phyloP scores from a whole-genome alignment of 2,329 filamentous ascomycete species.

The Cadophora sp. region DNA sequence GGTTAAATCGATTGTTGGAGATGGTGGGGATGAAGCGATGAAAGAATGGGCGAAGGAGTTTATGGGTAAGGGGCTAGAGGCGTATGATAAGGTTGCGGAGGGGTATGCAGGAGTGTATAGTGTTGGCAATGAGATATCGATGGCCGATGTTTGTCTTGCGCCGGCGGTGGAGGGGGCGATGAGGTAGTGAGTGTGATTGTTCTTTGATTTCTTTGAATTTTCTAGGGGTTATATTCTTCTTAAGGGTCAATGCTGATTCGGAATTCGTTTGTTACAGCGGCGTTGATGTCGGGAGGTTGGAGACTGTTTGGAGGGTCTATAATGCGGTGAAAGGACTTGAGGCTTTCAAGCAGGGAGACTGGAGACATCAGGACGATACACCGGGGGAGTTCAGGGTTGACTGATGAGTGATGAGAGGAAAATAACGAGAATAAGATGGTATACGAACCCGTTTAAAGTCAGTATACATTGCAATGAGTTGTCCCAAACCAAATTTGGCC shows the following conservation, averaged over 20 bases:
- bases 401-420: conserved; percentile 25
- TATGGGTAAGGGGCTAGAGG: conserved; percentile 58
- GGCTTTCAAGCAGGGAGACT: conserved; percentile 59
- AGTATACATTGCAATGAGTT: no score
- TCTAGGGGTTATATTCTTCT: no score
- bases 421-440: neutral
- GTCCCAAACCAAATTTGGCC: no score
- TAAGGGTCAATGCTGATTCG: no score
- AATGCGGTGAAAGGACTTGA: conserved; percentile 54
- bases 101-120: conserved; percentile 56
- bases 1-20: conserved; percentile 51
- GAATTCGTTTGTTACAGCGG: conserved; percentile 40
- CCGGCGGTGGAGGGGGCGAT: conserved; percentile 65
- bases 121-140: conserved; percentile 59
- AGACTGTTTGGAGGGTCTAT: conserved; percentile 53
- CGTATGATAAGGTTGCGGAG: conserved; percentile 57
- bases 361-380: conserved; percentile 60
- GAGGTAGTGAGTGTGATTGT: conserved; percentile 45
- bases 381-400: conserved; percentile 50
- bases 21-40: conserved; percentile 39
- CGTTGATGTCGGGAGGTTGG: conserved; percentile 58
- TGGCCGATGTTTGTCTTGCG: conserved; percentile 65
- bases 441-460: no score
- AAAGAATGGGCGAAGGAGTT: conserved; percentile 58
- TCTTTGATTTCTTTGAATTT: no score